Evolutionary conservation across 1,284 basidiomycete genomes (phyloP).

Genomic region (Ustilago lituana): DNA sequence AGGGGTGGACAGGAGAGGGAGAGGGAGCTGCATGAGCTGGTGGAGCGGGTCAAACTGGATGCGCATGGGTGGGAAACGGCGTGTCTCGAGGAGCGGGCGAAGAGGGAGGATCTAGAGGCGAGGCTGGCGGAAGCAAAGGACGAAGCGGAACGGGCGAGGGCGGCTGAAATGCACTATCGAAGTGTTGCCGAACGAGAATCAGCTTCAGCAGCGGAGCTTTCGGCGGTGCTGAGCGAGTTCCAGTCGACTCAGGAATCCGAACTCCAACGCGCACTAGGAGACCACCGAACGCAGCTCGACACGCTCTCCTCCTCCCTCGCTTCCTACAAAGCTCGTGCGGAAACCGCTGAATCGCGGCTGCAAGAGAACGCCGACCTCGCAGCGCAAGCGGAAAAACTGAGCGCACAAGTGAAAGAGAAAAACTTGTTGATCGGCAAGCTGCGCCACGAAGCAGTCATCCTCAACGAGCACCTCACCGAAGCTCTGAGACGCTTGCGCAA

Average conservation of each 20-base stretch:
- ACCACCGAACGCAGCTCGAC: constrained; percentile 79
- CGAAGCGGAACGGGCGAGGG: constrained; percentile 66
- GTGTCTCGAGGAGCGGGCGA: constrained; percentile 44
- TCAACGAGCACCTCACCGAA: constrained; percentile 97
- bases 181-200: constrained; percentile 76
- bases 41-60: constrained; percentile 54
- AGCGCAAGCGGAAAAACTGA: constrained; percentile 48
- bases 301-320: constrained; percentile 78
- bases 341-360: constrained; percentile 76
- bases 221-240: constrained; percentile 93
- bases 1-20: constrained; percentile 10
- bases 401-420: constrained; percentile 92
- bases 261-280: constrained; percentile 78
- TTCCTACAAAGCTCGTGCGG: constrained; percentile 84
- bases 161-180: constrained; percentile 69
- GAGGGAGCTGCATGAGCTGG: constrained; percentile 49
- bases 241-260: constrained; percentile 76
- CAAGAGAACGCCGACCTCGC: constrained; percentile 1
- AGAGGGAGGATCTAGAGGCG: constrained; percentile 71
- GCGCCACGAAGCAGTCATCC: constrained; percentile 82
- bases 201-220: constrained; percentile 82
- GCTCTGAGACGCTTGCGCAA: constrained; percentile 90
- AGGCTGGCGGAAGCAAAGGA: constrained; percentile 72
- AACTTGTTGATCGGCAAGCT: constrained; percentile 88
- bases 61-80: constrained; percentile 38